A percentile compares a stretch with the other conserved stretches of the same genome.
phyloP scores from a whole-genome alignment of 2,329 filamentous ascomycete genomes.

The Hypoxylon sp. region DNA sequence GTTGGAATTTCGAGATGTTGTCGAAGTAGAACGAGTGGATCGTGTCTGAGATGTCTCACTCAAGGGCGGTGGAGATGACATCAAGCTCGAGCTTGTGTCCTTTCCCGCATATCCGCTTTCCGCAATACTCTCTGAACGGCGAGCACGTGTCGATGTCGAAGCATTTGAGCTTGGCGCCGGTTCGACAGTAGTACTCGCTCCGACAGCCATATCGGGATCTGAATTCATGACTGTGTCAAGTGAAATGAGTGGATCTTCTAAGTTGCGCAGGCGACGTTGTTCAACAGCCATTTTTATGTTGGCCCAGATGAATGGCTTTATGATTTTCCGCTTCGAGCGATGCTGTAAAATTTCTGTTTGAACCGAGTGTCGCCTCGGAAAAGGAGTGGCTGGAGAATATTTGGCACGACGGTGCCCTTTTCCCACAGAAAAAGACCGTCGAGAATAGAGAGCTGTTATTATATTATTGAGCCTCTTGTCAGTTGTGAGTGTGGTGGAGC shows the following conservation, averaged over 20 bases:
- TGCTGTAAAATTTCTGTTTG: conserved; percentile 32
- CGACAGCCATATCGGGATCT: conserved; percentile 36
- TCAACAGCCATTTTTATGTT: conserved; percentile 50
- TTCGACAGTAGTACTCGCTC: conserved; percentile 28
- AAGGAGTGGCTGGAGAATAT: conserved; percentile 46
- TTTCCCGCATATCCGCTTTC: conserved; percentile 38
- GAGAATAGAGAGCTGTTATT: conserved; percentile 45
- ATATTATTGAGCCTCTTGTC: conserved; percentile 45
- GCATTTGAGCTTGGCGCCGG: conserved; percentile 25
- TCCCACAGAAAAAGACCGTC: conserved; percentile 44
- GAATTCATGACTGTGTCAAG: conserved; percentile 47
- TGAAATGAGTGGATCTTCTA: conserved; percentile 42
- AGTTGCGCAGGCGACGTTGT: conserved; percentile 45
- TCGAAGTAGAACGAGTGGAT: conserved; percentile 64
- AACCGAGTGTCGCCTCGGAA: conserved; percentile 39
- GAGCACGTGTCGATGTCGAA: conserved; percentile 35
- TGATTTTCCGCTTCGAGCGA: conserved; percentile 37
- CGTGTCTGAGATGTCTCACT: conserved; percentile 58
- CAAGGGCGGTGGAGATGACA: conserved; percentile 54
- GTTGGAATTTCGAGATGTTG: conserved; percentile 66
- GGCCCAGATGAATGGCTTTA: conserved; percentile 37
- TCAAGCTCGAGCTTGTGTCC: conserved; percentile 49
- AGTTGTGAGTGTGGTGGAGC: conserved; percentile 49
- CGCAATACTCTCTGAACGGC: conserved; percentile 24
- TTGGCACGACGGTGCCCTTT: conserved; percentile 46